phyloP scores from a whole-genome alignment of 73 alveolate genomes.

The Paramecium biaurelia region DNA sequence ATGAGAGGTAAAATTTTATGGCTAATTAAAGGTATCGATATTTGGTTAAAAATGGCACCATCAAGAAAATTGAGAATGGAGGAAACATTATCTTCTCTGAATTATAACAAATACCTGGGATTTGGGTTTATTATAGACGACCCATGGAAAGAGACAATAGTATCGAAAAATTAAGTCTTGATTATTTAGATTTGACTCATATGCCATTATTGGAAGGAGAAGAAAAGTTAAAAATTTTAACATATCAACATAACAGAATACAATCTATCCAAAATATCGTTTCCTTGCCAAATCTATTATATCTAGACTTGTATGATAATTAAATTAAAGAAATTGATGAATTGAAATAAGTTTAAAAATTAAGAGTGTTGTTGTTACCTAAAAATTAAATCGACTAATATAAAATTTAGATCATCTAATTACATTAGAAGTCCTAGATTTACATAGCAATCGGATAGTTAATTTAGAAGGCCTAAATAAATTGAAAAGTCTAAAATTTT shows the following conservation, averaged over 20 bases:
- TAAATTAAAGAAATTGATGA: slow-evolving; percentile 77
- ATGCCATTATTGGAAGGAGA: slow-evolving; percentile 91
- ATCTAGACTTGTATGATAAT: slow-evolving; percentile 81
- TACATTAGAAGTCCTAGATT: slow-evolving; percentile 80
- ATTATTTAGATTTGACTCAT: slow-evolving; percentile 81
- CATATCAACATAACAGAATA: slow-evolving; percentile 76
- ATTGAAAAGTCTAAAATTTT: slow-evolving; percentile 70
- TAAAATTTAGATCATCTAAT: slow-evolving; percentile 70
- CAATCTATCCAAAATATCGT: slow-evolving; percentile 72
- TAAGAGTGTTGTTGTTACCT: slow-evolving; percentile 78
- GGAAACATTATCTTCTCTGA: slow-evolving; percentile 83
- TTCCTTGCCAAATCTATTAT: slow-evolving; percentile 76
- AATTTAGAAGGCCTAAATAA: slow-evolving; percentile 76
- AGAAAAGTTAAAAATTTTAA: slow-evolving; percentile 74
- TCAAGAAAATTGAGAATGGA: slow-evolving; percentile 74
- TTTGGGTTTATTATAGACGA: slow-evolving; percentile 77
- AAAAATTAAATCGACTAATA: slow-evolving; percentile 77
- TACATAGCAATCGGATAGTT: slow-evolving; percentile 78
- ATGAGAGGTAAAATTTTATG: slow-evolving; percentile 52
- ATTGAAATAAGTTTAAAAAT: slow-evolving; percentile 75
- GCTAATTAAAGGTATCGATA: slow-evolving; percentile 67
- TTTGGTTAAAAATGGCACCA: slow-evolving; percentile 77
- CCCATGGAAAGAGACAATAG: slow-evolving; percentile 76
- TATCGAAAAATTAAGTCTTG: slow-evolving; percentile 78
- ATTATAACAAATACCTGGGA: slow-evolving; percentile 77